phyloP scores from a whole-genome alignment of 192 early-diverging fungal species.

The Podila clonocystis region DNA sequence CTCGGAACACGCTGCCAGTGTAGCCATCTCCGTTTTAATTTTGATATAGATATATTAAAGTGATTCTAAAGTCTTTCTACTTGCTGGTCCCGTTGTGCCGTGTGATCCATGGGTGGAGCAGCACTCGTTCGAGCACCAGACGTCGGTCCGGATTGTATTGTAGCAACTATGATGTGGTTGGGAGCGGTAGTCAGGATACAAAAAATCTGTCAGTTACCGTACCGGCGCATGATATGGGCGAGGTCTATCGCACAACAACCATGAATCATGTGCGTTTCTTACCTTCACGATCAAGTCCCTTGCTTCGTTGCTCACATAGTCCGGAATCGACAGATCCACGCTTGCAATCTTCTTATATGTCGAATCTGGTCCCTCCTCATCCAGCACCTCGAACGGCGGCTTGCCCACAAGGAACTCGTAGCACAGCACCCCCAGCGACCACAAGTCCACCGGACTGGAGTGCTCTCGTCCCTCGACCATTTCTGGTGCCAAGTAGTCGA shows the following conservation, averaged over 20 bases:
- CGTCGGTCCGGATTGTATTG: constrained; percentile 75
- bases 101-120: constrained; percentile 79
- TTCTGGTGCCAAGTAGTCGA: constrained; percentile 97
- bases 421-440: constrained; percentile 91
- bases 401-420: constrained; percentile 95
- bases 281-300: constrained; percentile 87
- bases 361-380: constrained; percentile 66
- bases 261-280: constrained; percentile 11
- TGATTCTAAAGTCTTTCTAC: not conserved
- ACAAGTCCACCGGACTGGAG: constrained; percentile 85
- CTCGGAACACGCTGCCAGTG: no score
- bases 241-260: not conserved
- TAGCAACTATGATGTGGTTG: constrained; percentile 65
- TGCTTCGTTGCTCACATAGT: constrained; percentile 80
- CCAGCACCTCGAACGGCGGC: constrained; percentile 85
- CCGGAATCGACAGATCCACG: constrained; percentile 87
- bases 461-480: constrained; percentile 92
- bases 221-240: not conserved
- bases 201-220: not conserved
- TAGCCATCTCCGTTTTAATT: no score
- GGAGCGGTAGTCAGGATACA: not conserved
- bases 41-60: not conserved
- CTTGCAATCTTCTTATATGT: constrained; percentile 87
- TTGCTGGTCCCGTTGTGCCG: constrained; percentile 23
- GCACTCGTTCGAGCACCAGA: constrained; percentile 77